phyloP scores from a whole-genome alignment of 306 rosid genomes.

The Casuarina equisetifolia region DNA sequence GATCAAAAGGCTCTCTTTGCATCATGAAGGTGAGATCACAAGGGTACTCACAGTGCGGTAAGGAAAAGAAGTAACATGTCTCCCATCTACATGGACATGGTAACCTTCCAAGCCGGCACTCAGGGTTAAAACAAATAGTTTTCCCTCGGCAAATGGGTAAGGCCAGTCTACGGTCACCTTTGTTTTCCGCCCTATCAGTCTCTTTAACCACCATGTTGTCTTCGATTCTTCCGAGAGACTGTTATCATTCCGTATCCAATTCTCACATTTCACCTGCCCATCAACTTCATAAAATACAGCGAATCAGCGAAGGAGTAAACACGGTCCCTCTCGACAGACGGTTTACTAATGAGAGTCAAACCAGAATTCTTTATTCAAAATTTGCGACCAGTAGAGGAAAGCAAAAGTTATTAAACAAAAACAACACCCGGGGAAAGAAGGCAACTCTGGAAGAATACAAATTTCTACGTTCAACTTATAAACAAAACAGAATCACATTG shows the following conservation, averaged over 20 bases:
- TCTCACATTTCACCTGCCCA: slow-evolving; percentile 91
- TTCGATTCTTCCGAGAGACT: slow-evolving; percentile 74
- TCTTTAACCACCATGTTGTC: slow-evolving; percentile 87
- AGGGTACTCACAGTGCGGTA: slow-evolving; percentile 77
- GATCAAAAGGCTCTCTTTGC: neutral
- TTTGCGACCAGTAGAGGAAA: neutral
- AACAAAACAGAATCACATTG: neutral
- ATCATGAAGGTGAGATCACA: slow-evolving; percentile 10
- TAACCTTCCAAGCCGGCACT: slow-evolving; percentile 97
- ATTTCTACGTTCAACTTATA: neutral
- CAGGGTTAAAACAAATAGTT: slow-evolving; percentile 77
- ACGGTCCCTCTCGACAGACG: slow-evolving; percentile 17
- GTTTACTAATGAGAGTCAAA: neutral
- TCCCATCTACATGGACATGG: slow-evolving; percentile 85
- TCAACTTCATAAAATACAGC: slow-evolving; percentile 61
- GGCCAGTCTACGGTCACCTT: slow-evolving; percentile 86
- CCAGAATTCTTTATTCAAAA: neutral
- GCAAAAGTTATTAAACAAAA: neutral
- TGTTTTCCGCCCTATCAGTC: slow-evolving; percentile 78
- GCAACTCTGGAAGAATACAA: neutral
- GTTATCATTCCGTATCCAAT: slow-evolving; percentile 89
- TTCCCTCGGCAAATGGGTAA: slow-evolving; percentile 86
- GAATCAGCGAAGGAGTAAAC: slow-evolving; percentile 33
- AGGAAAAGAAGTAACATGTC: slow-evolving; percentile 87
- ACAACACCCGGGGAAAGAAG: neutral